Conservation (phyloP, 2,329 filamentous ascomycete genomes). For the Colletotrichum sp. region DNA sequence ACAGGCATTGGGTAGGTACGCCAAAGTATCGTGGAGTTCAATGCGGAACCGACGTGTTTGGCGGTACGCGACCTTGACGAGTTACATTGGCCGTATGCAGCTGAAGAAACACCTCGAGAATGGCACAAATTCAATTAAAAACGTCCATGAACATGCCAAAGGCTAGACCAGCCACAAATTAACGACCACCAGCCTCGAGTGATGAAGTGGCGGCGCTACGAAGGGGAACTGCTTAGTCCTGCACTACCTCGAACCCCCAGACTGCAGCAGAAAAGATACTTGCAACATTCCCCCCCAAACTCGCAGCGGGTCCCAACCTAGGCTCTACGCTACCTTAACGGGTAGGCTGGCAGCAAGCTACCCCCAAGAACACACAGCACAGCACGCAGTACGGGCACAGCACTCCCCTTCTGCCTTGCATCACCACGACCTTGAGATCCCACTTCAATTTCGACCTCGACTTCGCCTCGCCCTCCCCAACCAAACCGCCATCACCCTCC, state of each 20-base stretch:
- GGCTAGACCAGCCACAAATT: not conserved
- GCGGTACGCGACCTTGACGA: not conserved
- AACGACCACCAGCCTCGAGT: not conserved
- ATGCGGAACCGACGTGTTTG: not conserved
- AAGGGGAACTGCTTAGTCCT: not conserved
- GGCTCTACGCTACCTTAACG: not conserved
- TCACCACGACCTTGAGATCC: conserved; percentile 18
- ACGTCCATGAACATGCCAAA: not conserved
- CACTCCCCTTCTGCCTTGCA: conserved; percentile 14
- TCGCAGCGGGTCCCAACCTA: not conserved
- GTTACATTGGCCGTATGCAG: too few relatives aligned
- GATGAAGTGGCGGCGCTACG: conserved; percentile 2
- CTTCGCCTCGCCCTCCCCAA: not conserved
- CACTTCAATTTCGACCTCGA: not conserved
- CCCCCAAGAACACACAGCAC: conserved; percentile 1
- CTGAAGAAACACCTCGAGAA: not conserved
- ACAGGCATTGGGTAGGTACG: conserved; percentile 7
- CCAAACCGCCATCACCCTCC: not conserved
- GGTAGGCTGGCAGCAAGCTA: conserved; percentile 14
- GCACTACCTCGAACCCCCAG: conserved; percentile 9
- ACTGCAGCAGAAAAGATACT: conserved; percentile 1
- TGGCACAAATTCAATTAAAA: not conserved
- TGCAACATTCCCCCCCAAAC: not conserved
- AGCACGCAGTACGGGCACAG: conserved; percentile 9
- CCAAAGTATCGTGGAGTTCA: not conserved